Evolutionary conservation across 1,139 yeast species (phyloP), one percentile per base, ranked within the genome.

Genomic region (Zhuliangozyma blackwelliae): DNA sequence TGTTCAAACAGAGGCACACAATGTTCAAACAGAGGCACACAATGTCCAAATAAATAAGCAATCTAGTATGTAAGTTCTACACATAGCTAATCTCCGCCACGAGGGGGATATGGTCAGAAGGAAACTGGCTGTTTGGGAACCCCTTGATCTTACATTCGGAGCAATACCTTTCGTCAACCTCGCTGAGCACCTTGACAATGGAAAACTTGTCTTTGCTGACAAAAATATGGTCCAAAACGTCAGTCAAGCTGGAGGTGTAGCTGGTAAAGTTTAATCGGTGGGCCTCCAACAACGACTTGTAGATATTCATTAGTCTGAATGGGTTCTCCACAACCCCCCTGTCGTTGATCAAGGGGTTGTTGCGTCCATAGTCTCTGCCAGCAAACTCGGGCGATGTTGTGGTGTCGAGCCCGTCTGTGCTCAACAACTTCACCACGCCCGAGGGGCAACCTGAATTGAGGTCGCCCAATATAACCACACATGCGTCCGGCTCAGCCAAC

Each of bases 151-250:
- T 32, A n/a, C 36, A 34, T 28, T 41, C 40, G 10, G 39, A 25
- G 23, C 45, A 45, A 36, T 57, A 57, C 3, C 34, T 29, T n/a
- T 39, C 36, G 35, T 54, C 52, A 19, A 57, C 62, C 22, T 47
- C 55, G 21, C 61, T 50, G 16, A 57, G 40, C 12, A 57, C 39
- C 29, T 43, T 41, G n/a, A 38, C 32, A 2, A 51, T 49, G 21
- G 40, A 37, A 29, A 55, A 49, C 25, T 45, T 47, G 45, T 59
- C 54, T 12, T 59, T 59, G 40, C 72, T 72, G 44, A 62, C 72
- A 79, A 81, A 77, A n/a, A 77, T 71, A 49, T 77, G 79, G 48
- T 77, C 83, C 36, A 78, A 72, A 2, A 76, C 68, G 10, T 72
- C 77, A 33, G 71, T 68, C 36, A 72, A 57, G 39, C 70, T 65